phyloP scores from a whole-genome alignment of 2,329 filamentous ascomycete genomes.

The Ophiostoma novo-ulmi region DNA sequence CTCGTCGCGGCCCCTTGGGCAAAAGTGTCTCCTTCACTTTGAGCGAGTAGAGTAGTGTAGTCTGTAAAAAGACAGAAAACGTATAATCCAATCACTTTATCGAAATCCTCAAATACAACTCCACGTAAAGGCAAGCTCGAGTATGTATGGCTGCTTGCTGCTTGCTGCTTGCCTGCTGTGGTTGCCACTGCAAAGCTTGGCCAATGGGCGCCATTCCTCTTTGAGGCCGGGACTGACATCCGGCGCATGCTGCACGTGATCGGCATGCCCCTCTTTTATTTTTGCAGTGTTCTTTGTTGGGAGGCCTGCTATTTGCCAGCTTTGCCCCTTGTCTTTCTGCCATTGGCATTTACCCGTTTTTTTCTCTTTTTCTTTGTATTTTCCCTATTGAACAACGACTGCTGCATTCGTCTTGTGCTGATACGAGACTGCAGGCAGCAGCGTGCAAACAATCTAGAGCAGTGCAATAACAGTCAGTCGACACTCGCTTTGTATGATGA shows the following conservation, averaged over 20 bases:
- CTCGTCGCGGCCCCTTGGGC: conserved; percentile 56
- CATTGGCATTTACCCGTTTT: not conserved
- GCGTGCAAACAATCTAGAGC: too few relatives aligned
- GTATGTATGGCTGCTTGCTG: not conserved
- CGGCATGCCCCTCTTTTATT: not conserved
- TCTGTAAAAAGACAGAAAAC: too few relatives aligned
- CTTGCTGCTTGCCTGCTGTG: not conserved
- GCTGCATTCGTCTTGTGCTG: not conserved
- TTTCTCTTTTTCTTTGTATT: not conserved
- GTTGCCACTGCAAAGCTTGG: not conserved
- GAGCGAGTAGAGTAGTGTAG: conserved; percentile 30
- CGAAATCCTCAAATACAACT: not conserved
- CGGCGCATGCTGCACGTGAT: not conserved
- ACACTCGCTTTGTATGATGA: not conserved
- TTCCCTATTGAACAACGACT: not conserved
- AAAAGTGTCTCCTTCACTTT: conserved; percentile 54
- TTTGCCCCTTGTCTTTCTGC: not conserved
- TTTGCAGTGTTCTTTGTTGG: too few relatives aligned
- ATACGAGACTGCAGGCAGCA: not conserved
- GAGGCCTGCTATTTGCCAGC: not conserved
- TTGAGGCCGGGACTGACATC: not conserved
- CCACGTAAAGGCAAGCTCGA: not conserved
- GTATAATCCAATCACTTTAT: not conserved
- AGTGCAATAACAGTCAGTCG: not conserved
- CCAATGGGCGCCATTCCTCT: not conserved